Base-by-base conservation (phyloP, 768 basidiomycete species). In the Mycena epipterygia region DNA sequence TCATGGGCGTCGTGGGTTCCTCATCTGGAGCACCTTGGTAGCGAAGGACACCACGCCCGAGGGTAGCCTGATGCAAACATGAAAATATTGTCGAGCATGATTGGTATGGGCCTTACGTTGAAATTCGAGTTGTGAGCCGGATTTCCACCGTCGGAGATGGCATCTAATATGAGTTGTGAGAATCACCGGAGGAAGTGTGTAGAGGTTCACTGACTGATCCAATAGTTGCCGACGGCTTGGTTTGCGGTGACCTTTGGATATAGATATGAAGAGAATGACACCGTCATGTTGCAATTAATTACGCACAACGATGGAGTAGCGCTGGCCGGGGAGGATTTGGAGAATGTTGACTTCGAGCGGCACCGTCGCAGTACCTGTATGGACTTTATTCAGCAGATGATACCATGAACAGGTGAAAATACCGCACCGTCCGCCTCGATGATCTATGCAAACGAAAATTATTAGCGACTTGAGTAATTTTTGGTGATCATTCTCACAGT, bases 201-300 rank as follows among this genome's bases (percentile, higher is more conserved):
- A 83, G 21, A 75, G 79, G 27, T 77, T 81, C 75, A 81, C 41
- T 78, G 80, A 62, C 81, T 83, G 71, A 87, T 77, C 80, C 86
- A 87, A 74, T 88, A 88, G 76, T 88, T 88, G 5, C 67, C 83
- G 0, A 87, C 77, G 0, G 82, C 76, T 67, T 87, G 84, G 72
- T 86, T 80, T 25, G 87, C 86, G 14, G 74, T 79, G 59, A 79
- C 56, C 76, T 78, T 32, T 30, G 17, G 29, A 78, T 53, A 16
- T 37, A 46, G 25, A 17, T 67, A 27, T 11, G 25, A 12, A 25
- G n/a, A 14, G 23, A 11, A 48, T 48, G 5, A 42, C 23, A 56
- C 29, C 14, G 41, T 19, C 41, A 11, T 53, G 44, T 23, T 51
- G 17, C 37, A 29, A 35, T n/a, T n/a, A n/a, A n/a, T 13, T 13